phyloP scores from a whole-genome alignment of 1,284 basidiomycete species.

The Boletus semigastroideus region DNA sequence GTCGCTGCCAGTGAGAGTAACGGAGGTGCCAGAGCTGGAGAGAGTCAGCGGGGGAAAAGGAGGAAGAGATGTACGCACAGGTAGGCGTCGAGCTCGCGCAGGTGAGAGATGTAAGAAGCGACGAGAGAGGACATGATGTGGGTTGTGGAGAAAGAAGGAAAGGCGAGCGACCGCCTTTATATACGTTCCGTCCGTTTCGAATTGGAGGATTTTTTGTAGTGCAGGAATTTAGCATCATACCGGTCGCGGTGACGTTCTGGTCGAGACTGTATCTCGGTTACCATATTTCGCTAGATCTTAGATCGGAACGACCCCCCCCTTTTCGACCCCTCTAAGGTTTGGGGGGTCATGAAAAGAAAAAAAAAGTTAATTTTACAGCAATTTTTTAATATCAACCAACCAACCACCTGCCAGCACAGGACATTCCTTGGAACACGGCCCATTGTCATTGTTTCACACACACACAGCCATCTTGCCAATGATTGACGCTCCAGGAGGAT shows the following conservation, averaged over 20 bases:
- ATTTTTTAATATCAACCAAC: too few relatives aligned
- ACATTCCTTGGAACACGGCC: too few relatives aligned
- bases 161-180: slow-evolving; percentile 3
- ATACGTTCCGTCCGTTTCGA: slow-evolving; percentile 14
- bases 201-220: neutral
- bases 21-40: slow-evolving; percentile 54
- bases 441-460: neutral
- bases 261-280: neutral
- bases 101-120: slow-evolving; percentile 47
- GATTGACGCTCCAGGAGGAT: neutral
- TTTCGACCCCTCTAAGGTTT: neutral
- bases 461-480: neutral
- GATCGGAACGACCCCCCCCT: slow-evolving; percentile 4
- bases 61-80: slow-evolving; percentile 39
- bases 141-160: neutral
- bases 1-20: slow-evolving; percentile 66
- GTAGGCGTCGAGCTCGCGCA: slow-evolving; percentile 53
- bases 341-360: too few relatives aligned
- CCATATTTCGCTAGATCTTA: slow-evolving; percentile 6
- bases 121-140: slow-evolving; percentile 37
- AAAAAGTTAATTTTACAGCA: neutral
- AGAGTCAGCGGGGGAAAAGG: slow-evolving; percentile 5
- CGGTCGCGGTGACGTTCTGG: slow-evolving; percentile 13
- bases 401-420: too few relatives aligned
- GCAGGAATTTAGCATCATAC: slow-evolving; percentile 5